These are phyloP conservation scores for Apiospora kogelbergensis DNA, from an alignment of 2,329 filamentous ascomycete genomes.

Conservation along the genomic window DNA sequence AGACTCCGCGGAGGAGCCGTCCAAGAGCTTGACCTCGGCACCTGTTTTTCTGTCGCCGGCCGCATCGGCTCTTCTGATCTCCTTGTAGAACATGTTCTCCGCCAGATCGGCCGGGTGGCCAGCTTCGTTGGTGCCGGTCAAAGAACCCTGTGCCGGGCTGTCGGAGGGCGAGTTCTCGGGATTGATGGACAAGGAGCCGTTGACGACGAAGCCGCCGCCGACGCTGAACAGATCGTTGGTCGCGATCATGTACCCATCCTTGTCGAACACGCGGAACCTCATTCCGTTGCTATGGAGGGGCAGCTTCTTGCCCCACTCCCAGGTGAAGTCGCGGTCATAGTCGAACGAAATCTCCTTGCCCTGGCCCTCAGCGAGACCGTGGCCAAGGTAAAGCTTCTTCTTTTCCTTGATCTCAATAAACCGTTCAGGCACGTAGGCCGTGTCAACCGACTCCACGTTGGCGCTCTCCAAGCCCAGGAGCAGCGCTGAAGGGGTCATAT, in stretches of 20 bases:
- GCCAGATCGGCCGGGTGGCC: slow-evolving; percentile 47
- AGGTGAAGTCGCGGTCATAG: slow-evolving; percentile 48
- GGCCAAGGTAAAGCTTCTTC: slow-evolving; percentile 45
- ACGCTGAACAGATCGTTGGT: slow-evolving; percentile 53
- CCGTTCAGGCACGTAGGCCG: slow-evolving; percentile 45
- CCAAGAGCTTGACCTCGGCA: slow-evolving; percentile 39
- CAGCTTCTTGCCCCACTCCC: slow-evolving; percentile 53
- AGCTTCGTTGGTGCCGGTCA: slow-evolving; percentile 14
- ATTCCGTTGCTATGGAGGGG: slow-evolving; percentile 53
- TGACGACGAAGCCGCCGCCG: slow-evolving; percentile 53
- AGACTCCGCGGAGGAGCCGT: slow-evolving; percentile 19
- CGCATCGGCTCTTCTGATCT: slow-evolving; percentile 46
- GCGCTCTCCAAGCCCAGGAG: slow-evolving; percentile 50
- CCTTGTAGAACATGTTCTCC: slow-evolving; percentile 53
- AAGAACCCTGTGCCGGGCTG: slow-evolving; percentile 15
- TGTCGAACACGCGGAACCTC: slow-evolving; percentile 50
- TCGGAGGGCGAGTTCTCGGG: slow-evolving; percentile 16
- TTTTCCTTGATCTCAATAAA: slow-evolving; percentile 46
- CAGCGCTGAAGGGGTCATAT: slow-evolving; percentile 51
- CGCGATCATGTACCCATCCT: slow-evolving; percentile 45
- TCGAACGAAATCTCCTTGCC: slow-evolving; percentile 49
- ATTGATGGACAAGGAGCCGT: slow-evolving; percentile 43
- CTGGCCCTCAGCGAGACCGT: slow-evolving; percentile 37
- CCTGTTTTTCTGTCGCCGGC: slow-evolving; percentile 45
- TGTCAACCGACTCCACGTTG: slow-evolving; percentile 50